Evolutionary conservation across 108 stramenopile genomes (phyloP).

Genomic region (Bacterosira constricta): DNA sequence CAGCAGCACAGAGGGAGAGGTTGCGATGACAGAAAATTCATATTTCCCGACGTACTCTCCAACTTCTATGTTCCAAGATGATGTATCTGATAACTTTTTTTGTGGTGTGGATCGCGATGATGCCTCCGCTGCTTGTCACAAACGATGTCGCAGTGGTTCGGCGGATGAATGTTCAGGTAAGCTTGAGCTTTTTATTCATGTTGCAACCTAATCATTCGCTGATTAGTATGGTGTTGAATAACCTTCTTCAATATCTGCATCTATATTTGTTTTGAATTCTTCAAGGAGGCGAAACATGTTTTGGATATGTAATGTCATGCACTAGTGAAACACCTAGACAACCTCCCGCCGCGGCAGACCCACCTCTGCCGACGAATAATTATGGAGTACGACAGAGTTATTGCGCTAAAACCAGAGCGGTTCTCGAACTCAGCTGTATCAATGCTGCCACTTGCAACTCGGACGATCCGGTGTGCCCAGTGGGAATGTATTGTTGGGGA

Average conservation of each 20-base stretch:
- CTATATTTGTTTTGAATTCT: neutral
- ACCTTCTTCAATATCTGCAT: neutral
- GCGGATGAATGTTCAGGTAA: conserved; percentile 15
- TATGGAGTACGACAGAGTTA: conserved; percentile 4
- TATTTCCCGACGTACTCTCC: neutral
- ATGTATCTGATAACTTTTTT: neutral
- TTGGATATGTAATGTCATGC: conserved; percentile 2
- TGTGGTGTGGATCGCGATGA: conserved; percentile 2
- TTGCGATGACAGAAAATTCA: neutral
- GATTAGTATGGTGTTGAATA: neutral
- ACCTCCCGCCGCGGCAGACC: neutral
- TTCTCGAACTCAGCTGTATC: neutral
- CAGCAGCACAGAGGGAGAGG: neutral
- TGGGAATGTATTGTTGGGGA: conserved; percentile 6
- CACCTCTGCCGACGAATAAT: neutral
- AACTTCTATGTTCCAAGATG: neutral
- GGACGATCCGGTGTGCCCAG: neutral
- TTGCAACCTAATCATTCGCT: neutral
- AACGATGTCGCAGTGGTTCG: conserved; percentile 4
- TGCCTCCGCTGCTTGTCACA: conserved; percentile 12
- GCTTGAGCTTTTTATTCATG: neutral
- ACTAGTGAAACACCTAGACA: neutral
- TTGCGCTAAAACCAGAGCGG: neutral
- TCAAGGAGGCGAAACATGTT: conserved; percentile 2
- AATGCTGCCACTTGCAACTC: conserved; percentile 1